These are phyloP conservation scores for Termitomyces sp. DNA, from an alignment of 768 basidiomycete genomes.

Conservation along the genomic window DNA sequence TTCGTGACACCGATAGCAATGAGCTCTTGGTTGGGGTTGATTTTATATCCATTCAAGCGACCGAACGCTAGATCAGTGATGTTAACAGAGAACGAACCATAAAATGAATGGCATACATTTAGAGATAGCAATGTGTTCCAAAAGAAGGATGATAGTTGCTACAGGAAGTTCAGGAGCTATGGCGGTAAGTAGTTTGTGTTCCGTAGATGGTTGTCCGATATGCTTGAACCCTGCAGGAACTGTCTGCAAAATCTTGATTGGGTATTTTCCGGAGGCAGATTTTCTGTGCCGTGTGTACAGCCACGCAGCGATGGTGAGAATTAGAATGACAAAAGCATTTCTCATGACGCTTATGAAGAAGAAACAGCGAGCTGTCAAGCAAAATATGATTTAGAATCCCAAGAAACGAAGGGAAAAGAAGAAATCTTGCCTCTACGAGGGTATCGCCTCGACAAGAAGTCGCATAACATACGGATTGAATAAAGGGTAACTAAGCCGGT, in stretches of 20 bases:
- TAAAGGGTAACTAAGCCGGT: conserved; percentile 72
- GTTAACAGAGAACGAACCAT: background rate
- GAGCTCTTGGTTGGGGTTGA: conserved; percentile 90
- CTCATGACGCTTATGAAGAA: conserved; percentile 80
- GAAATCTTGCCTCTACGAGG: conserved; percentile 55
- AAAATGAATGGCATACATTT: conserved; percentile 54
- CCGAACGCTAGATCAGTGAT: conserved; percentile 71
- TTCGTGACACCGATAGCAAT: conserved; percentile 98
- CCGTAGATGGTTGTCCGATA: conserved; percentile 41
- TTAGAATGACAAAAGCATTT: conserved; percentile 84
- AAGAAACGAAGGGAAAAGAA: background rate
- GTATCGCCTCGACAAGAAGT: conserved; percentile 49
- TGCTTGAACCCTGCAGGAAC: conserved; percentile 85
- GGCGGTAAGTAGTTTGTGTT: conserved; percentile 53
- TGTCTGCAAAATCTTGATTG: conserved; percentile 78
- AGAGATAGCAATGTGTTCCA: conserved; percentile 98
- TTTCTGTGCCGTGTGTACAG: conserved; percentile 70
- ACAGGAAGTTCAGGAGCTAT: conserved; percentile 77
- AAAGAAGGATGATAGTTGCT: conserved; percentile 83
- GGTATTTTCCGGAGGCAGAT: conserved; percentile 61
- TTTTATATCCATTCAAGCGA: conserved; percentile 92
- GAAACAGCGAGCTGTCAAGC: conserved; percentile 55
- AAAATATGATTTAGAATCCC: background rate
- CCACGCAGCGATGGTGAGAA: conserved; percentile 88
- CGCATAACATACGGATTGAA: conserved; percentile 58